phyloP scores from a whole-genome alignment of 1,284 basidiomycete genomes.

The Moesziomyces aphidis region DNA sequence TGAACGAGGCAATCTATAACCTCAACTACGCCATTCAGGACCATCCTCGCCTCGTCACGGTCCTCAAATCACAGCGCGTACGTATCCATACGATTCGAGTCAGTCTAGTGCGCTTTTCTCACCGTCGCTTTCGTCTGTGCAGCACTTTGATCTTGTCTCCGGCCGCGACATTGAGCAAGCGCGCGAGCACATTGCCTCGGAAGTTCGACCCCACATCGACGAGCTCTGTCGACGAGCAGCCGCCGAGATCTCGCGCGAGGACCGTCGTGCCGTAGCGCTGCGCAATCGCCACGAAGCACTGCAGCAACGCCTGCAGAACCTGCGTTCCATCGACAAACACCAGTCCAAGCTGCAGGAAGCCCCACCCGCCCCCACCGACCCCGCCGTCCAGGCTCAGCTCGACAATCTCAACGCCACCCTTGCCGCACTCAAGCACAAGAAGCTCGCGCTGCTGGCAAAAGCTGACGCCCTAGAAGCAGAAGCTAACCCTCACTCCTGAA shows the following conservation, averaged over 20 bases:
- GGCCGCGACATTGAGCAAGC: slow-evolving; percentile 36
- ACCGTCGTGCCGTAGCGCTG: slow-evolving; percentile 33
- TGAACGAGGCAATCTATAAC: slow-evolving; percentile 38
- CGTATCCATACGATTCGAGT: background rate
- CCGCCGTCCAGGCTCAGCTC: slow-evolving; percentile 5
- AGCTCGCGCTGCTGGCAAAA: slow-evolving; percentile 19
- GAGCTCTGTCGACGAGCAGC: slow-evolving; percentile 35
- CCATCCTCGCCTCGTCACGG: slow-evolving; percentile 44
- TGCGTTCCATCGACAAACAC: slow-evolving; percentile 34
- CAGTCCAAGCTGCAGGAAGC: slow-evolving; percentile 29
- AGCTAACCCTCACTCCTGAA: background rate
- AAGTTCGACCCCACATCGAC: slow-evolving; percentile 46
- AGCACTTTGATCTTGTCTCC: slow-evolving; percentile 48
- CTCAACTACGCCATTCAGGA: slow-evolving; percentile 43
- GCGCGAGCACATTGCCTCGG: slow-evolving; percentile 36
- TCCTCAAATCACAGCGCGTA: slow-evolving; percentile 42
- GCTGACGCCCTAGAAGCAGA: slow-evolving; percentile 27
- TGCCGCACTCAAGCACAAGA: slow-evolving; percentile 9
- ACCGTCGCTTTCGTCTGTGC: background rate
- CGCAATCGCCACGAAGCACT: slow-evolving; percentile 33
- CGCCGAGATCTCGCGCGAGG: slow-evolving; percentile 32
- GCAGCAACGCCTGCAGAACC: slow-evolving; percentile 31
- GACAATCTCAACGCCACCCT: slow-evolving; percentile 2
- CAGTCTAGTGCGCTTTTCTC: too few species aligned
- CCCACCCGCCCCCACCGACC: background rate